A percentile compares a stretch with the other conserved stretches of the same genome.
These are phyloP conservation scores for Jackrogersella minutella DNA, from an alignment of 495 filamentous ascomycete species.

Conservation along the genomic window DNA sequence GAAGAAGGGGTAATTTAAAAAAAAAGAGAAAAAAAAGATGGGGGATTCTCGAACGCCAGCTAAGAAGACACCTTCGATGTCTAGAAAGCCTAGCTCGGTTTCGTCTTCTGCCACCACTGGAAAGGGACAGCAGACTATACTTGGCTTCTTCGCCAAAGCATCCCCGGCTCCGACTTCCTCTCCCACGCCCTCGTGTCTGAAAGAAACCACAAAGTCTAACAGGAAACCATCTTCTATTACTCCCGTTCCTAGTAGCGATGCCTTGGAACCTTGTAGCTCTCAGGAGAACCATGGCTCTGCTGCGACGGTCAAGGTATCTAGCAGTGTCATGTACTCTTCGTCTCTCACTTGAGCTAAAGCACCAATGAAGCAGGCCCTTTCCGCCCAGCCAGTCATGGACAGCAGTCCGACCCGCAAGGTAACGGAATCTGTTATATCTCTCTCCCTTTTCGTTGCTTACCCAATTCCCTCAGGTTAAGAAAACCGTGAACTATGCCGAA, in stretches of 20 bases:
- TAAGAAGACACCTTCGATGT: slow-evolving; percentile 49
- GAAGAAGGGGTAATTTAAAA: no score
- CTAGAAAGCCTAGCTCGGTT: slow-evolving; percentile 48
- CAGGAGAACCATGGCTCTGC: slow-evolving; percentile 58
- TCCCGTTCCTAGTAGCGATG: slow-evolving; percentile 84
- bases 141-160: slow-evolving; percentile 83
- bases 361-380: slow-evolving; percentile 43
- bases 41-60: slow-evolving; percentile 53
- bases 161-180: slow-evolving; percentile 41
- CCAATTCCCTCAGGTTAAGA: slow-evolving; percentile 52
- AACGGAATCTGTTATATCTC: background rate
- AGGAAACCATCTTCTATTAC: slow-evolving; percentile 62
- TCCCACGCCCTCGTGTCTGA: slow-evolving; percentile 48
- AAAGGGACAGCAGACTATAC: slow-evolving; percentile 82
- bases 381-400: slow-evolving; percentile 30
- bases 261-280: slow-evolving; percentile 63
- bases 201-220: slow-evolving; percentile 57
- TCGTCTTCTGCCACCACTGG: slow-evolving; percentile 47
- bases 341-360: slow-evolving; percentile 49
- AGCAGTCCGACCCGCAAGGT: slow-evolving; percentile 73
- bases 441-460: background rate
- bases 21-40: slow-evolving; percentile 31
- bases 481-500: slow-evolving; percentile 71
- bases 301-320: slow-evolving; percentile 54
- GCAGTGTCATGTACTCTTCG: slow-evolving; percentile 50